Evolutionary conservation across 2,329 filamentous ascomycete species (phyloP), one percentile per base, ranked within the genome.

Genomic region (Zymoseptoria ardabiliae): DNA sequence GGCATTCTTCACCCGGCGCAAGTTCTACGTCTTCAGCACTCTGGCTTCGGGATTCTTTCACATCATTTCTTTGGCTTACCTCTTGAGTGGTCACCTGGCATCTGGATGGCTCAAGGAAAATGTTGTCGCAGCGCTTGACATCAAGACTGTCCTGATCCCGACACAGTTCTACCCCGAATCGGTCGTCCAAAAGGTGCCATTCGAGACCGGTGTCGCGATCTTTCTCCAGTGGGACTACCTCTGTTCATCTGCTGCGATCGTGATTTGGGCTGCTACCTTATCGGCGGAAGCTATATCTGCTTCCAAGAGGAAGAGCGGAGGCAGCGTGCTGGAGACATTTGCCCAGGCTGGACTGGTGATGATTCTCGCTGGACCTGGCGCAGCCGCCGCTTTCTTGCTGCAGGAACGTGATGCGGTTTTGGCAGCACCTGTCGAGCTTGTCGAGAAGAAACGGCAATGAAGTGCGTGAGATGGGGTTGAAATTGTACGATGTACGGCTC

Each of bases 211-310:
- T 1, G 65, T 65, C 3, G 64, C 65, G 10, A 63, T 61, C 7
- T 67, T 67, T 52, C 50, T 67, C 49, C 65, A 67, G 53, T 67
- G 65, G 65, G 65, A 67, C 53, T 61, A 66, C 41, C 54, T 61
- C 4, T 64, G 62, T 51, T 62, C 65, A 10, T 53, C 58, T 9
- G 50, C 59, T 9, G 63, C 65, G 11, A 63, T 66, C 54, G 28
- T 63, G 10, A 56, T 66, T 25, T 66, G 65, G 65, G 63, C 65
- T 2, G 54, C 53, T 13, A 55, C 55, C 2, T 56, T 65, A 25
- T 66, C 58, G 50, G 21, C 60, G 9, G 65, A 66, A 35, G 49
- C 60, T 20, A 53, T 45, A 2, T 55, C 53, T 19, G 20, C 57
- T 49, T n/a, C 53, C 25, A 25, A 58, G n/a, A 45, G 49, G 23